Percentiles rank a stretch among this genome's conserved stretches.
phyloP scores from a whole-genome alignment of 2,329 filamentous ascomycete genomes.

The Monosporascus sp. region DNA sequence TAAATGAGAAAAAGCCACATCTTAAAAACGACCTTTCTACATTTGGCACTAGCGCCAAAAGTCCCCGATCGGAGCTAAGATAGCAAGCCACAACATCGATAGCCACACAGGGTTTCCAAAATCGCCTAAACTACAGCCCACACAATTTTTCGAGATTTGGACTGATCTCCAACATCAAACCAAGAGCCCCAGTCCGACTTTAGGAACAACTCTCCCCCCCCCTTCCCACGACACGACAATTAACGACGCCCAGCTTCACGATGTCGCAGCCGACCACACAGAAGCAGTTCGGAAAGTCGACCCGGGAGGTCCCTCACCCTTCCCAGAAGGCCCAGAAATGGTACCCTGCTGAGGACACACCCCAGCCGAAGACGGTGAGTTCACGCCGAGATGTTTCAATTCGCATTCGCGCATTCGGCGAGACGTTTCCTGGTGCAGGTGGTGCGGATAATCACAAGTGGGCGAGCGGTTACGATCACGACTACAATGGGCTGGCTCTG shows the following conservation, averaged over 20 bases:
- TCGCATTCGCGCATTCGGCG: too few species aligned
- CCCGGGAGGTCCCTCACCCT: constrained; percentile 81
- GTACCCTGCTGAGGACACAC: constrained; percentile 94
- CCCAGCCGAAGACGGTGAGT: constrained; percentile 91
- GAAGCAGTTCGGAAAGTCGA: constrained; percentile 98
- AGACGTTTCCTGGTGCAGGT: too few species aligned
- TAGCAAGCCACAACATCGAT: not conserved
- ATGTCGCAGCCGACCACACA: constrained; percentile 68
- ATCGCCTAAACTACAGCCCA: not conserved
- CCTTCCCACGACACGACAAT: constrained; percentile 19
- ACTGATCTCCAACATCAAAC: constrained; percentile 1
- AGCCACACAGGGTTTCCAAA: constrained; percentile 1
- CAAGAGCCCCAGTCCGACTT: constrained; percentile 24
- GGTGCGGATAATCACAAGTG: too few species aligned
- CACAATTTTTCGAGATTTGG: not conserved
- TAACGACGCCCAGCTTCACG: constrained; percentile 45
- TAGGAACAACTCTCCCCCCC: constrained; percentile 18
- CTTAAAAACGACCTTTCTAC: not conserved
- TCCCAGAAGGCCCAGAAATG: constrained; percentile 96
- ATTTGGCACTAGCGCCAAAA: not conserved
- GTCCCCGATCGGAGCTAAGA: not conserved
- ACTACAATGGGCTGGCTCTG: too few species aligned
- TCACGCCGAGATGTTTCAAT: too few species aligned
- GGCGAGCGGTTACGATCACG: too few species aligned
- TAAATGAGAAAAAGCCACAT: not conserved